Conservation (phyloP, 768 basidiomycete species). For the Leccinum rimulosum region DNA sequence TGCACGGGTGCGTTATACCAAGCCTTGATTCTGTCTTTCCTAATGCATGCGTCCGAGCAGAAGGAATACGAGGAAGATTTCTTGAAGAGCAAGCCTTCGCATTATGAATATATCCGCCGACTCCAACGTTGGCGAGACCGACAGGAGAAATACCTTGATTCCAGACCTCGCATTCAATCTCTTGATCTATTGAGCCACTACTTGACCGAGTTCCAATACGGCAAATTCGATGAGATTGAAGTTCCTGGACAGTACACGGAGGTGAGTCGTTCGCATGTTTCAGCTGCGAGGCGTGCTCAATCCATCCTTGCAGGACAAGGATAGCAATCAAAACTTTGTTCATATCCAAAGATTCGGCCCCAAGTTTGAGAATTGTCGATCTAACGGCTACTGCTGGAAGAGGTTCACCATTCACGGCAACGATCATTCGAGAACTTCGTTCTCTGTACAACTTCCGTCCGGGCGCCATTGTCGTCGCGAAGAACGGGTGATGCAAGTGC, state of each 20-base stretch:
- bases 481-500: slow-evolving; percentile 87
- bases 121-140: slow-evolving; percentile 93
- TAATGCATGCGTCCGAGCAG: slow-evolving; percentile 37
- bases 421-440: slow-evolving; percentile 86
- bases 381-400: slow-evolving; percentile 83
- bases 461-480: slow-evolving; percentile 86
- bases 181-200: slow-evolving; percentile 88
- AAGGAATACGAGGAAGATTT: slow-evolving; percentile 92
- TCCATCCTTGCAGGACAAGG: slow-evolving; percentile 72
- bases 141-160: slow-evolving; percentile 82
- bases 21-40: neutral
- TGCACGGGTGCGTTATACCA: slow-evolving; percentile 48
- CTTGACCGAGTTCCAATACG: slow-evolving; percentile 96
- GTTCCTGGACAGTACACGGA: slow-evolving; percentile 99
- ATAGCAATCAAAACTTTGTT: slow-evolving; percentile 87
- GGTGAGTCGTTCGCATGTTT: slow-evolving; percentile 41
- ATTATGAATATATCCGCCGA: slow-evolving; percentile 84
- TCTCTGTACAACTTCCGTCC: slow-evolving; percentile 87
- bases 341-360: slow-evolving; percentile 89
- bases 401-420: slow-evolving; percentile 88
- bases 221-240: slow-evolving; percentile 96
- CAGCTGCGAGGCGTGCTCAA: slow-evolving; percentile 1
- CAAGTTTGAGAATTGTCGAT: slow-evolving; percentile 86
- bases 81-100: slow-evolving; percentile 68
- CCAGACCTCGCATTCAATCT: slow-evolving; percentile 78